Base-by-base conservation (phyloP, 2,329 filamentous ascomycete genomes). In the Verticillium tricorpus region DNA sequence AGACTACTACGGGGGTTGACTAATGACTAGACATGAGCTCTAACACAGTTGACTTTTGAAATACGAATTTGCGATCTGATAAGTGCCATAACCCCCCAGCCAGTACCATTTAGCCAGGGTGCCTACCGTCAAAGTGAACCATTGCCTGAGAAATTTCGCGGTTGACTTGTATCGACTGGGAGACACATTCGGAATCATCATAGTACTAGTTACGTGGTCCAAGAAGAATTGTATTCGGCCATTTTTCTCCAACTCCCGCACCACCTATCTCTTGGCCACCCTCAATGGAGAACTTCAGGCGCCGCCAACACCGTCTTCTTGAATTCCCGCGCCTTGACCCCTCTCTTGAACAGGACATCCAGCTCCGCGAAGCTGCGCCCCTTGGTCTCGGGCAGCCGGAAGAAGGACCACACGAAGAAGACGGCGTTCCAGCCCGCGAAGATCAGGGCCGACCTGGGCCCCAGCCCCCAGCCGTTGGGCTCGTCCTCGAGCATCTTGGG, bases 351-450 rank as follows among this genome's bases (percentile, higher is more conserved):
- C 61, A 70, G 34, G 5, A 67, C 32, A 40, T 69, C 68, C 34
- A 70, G 63, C 59, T 69, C 62, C 2, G 64, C 67, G 2, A 62
- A 62, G 0, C 64, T 65, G 17, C 67, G 66, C 35, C 64, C 66
- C 59, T 66, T 68, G 45, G 64, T 68, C 60, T 70, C 69, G 12
- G 69, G 68, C 11, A 70, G 57, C 19, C 65, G 54, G 50, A 68
- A 64, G 50, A 57, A 69, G 8, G 67, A 65, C 69, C 67, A 70
- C 11, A 59, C 17, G 2, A 65, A 55, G 56, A 64, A 67, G 3
- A 61, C 3, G 14, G 57, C 50, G 14, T 63, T 62, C 12, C 63
- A 60, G 3, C 60, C 64, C 5, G 64, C 65, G 60, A 67, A 70
- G 2, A 69, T 35, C 15, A 69, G 55, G 5, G 63, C 67, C 7